These are phyloP conservation scores for Lumnitzera littorea DNA, from an alignment of 345 rosid genomes.

Conservation along the genomic window DNA sequence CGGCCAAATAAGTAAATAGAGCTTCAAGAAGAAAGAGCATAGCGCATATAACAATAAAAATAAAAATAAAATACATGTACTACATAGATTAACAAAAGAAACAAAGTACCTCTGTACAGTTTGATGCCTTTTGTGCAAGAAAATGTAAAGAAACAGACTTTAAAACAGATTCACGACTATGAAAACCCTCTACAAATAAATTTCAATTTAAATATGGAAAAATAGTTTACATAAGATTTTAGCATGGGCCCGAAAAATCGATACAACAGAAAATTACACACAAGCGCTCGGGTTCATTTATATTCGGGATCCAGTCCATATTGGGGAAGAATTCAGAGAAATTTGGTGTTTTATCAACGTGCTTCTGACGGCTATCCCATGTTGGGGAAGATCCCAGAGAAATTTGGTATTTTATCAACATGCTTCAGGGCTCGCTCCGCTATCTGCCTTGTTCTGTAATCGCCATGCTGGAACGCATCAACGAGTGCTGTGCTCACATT, in stretches of 20 bases:
- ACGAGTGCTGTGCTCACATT: conserved; percentile 82
- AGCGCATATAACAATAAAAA: no score
- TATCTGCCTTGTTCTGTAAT: conserved; percentile 70
- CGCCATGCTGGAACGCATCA: conserved; percentile 88
- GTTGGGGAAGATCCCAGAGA: conserved; percentile 78
- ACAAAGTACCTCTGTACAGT: no score
- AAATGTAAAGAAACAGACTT: background rate
- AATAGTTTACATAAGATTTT: no score
- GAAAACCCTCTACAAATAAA: conserved; percentile 16
- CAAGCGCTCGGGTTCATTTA: conserved; percentile 10
- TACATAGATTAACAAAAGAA: no score
- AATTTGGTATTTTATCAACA: conserved; percentile 84
- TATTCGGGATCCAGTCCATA: conserved; percentile 23
- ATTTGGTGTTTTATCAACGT: conserved; percentile 78
- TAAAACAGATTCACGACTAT: conserved; percentile 18
- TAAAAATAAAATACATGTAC: no score
- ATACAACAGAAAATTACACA: conserved; percentile 7
- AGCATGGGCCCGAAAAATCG: background rate
- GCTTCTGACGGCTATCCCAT: conserved; percentile 24
- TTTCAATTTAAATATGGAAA: no score
- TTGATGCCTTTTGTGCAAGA: no score
- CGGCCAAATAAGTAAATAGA: no score
- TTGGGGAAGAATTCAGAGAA: conserved; percentile 80
- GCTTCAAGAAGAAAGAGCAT: no score
- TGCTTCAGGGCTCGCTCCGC: conserved; percentile 89